Percentiles rank a stretch among this genome's conserved stretches.
phyloP scores from a whole-genome alignment of 495 filamentous ascomycete species.

The Talaromyces thailandensis region DNA sequence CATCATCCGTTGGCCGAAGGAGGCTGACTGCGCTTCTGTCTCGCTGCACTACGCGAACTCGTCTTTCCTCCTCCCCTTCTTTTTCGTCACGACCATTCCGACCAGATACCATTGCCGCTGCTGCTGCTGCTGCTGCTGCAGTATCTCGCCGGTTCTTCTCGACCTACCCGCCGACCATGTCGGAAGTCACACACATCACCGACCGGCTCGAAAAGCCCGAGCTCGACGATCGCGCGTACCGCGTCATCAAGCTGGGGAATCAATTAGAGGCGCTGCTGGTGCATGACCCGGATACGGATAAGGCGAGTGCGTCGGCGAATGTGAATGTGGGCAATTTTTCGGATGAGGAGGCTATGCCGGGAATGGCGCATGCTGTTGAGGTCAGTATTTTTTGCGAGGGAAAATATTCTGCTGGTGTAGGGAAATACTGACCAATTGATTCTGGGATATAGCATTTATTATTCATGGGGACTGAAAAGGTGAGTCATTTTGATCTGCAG shows the following conservation, averaged over 20 bases:
- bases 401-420: neutral
- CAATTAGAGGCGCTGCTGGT: conserved; percentile 90
- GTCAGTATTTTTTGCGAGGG: conserved; percentile 7
- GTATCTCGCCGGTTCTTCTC: conserved; percentile 10
- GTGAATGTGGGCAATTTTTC: conserved; percentile 95
- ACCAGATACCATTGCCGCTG: neutral
- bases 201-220: conserved; percentile 79
- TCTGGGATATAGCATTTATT: conserved; percentile 51
- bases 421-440: neutral
- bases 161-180: conserved; percentile 17
- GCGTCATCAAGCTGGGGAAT: conserved; percentile 79
- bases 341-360: conserved; percentile 85
- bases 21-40: too few species aligned
- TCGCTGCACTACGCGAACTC: neutral
- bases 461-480: conserved; percentile 98
- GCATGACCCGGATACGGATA: conserved; percentile 92
- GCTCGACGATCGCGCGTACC: conserved; percentile 80
- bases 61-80: neutral
- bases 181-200: conserved; percentile 55
- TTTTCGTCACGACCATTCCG: neutral
- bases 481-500: conserved; percentile 18
- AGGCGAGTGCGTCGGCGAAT: conserved; percentile 89
- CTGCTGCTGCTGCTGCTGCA: neutral
- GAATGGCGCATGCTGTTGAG: conserved; percentile 85
- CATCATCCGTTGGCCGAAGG: neutral